Percentiles rank a stretch among this genome's conserved stretches.
These are phyloP conservation scores for Collybia sordida DNA, from an alignment of 768 basidiomycete genomes.

Conservation along the genomic window DNA sequence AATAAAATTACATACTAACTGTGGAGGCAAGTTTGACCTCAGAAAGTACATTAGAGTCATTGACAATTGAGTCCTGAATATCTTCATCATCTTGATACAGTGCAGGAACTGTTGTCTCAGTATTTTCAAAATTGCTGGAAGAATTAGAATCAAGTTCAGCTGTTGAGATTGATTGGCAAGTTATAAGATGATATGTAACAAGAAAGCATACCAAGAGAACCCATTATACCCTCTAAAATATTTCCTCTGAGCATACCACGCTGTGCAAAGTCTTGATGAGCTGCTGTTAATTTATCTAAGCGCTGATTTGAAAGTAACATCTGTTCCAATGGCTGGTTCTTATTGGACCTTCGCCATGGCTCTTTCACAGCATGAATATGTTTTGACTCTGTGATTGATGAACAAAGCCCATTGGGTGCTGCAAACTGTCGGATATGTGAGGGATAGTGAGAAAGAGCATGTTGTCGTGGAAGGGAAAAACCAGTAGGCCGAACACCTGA, in stretches of 20 bases:
- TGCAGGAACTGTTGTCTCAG: not conserved
- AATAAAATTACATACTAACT: not conserved
- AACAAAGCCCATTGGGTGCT: too few relatives aligned
- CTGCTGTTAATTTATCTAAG: conserved; percentile 23
- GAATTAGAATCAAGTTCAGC: not conserved
- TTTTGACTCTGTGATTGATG: conserved; percentile 28
- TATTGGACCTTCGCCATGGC: conserved; percentile 16
- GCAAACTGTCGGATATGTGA: conserved; percentile 19
- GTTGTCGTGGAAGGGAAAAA: conserved; percentile 15
- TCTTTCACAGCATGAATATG: conserved; percentile 16
- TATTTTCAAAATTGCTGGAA: not conserved
- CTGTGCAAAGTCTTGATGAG: conserved; percentile 12
- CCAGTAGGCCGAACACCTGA: conserved; percentile 3
- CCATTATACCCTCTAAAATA: not conserved
- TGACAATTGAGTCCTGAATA: not conserved
- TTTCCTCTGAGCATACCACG: conserved; percentile 18
- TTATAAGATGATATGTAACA: too few relatives aligned
- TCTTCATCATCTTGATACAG: not conserved
- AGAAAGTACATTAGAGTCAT: too few relatives aligned
- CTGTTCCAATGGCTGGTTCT: conserved; percentile 12
- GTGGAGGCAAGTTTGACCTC: not conserved
- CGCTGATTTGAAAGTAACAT: conserved; percentile 21
- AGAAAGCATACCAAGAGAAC: not conserved
- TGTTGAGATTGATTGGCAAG: not conserved
- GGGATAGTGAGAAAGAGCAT: conserved; percentile 23